Conservation (phyloP, 495 filamentous ascomycete species). For the Terfezia claveryi region DNA sequence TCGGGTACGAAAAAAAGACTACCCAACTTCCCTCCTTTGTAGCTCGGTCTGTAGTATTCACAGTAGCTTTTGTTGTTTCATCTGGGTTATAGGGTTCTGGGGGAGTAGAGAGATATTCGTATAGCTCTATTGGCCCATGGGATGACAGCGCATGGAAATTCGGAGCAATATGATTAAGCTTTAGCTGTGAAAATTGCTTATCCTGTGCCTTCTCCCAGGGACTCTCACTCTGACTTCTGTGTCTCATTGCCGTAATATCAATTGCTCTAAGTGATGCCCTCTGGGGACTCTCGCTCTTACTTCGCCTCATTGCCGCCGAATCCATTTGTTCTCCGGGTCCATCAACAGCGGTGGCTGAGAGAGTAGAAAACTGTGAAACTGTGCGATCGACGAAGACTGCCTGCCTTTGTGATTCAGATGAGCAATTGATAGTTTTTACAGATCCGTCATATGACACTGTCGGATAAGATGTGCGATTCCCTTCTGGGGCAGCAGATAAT, state of each 20-base stretch:
- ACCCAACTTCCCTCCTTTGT: constrained; percentile 28
- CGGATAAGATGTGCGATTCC: neutral
- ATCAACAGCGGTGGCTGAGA: neutral
- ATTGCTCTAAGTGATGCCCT: neutral
- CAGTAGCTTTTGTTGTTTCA: too few relatives aligned
- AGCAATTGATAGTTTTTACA: neutral
- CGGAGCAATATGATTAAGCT: constrained; percentile 37
- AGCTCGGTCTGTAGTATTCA: too few relatives aligned
- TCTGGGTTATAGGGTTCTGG: too few relatives aligned
- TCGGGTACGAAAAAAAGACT: constrained; percentile 47
- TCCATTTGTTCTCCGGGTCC: neutral
- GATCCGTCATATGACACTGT: neutral
- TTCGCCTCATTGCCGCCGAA: too few relatives aligned
- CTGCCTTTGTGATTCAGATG: neutral
- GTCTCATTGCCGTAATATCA: too few relatives aligned
- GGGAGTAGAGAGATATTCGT: constrained; percentile 18
- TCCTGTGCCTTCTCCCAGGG: neutral
- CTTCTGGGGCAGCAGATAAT: neutral
- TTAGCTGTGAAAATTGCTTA: constrained; percentile 27
- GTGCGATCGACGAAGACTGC: neutral
- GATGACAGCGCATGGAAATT: constrained; percentile 46
- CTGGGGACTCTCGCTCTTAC: too few relatives aligned
- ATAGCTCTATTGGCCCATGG: constrained; percentile 44
- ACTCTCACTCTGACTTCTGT: too few relatives aligned
- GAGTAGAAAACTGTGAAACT: neutral